Evolutionary conservation across 345 rosid genomes (phyloP), one percentile per base, ranked within the genome.

Genomic region (Hevea brasiliensis): DNA sequence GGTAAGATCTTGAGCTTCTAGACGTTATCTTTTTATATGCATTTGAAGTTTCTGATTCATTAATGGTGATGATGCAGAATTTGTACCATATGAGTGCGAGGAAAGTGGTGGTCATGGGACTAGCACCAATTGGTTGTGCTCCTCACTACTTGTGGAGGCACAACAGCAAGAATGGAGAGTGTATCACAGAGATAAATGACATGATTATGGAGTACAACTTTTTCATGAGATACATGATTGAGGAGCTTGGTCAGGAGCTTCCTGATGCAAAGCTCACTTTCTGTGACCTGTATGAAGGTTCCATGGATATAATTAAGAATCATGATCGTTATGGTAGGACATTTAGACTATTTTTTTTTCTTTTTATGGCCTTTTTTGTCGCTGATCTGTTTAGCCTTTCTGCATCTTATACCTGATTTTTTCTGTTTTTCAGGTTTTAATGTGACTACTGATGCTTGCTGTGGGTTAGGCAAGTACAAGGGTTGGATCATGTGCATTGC

Each of bases 81-180:
- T 80, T 92, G 87, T 83, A 94, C 79, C 79, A 75, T 69, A 76
- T 85, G 78, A 82, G 79, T 71, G 92, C 80, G 53, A 85, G 92
- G 87, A 90, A 76, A 73, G 68, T 90, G 67, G 92, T 94, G 61
- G 84, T 94, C 53, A 90, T 94, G 97, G 97, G 97, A 58, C 68
- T 94, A 71, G 84, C 97, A 13, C 97, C 97, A 0, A 94, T 94
- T 3, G 95, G 97, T 20, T 94, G 97, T 53, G 97, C 97, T 61
- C 98, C 97, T 8, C 87, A 90, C 82, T 94, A 89, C 79, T 74
- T 94, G 83, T 90, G 89, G 90, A 85, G 67, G 76, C 90, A 88
- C 84, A 81, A 66, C n/a, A 89, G 92, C 81, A 72, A 82, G 78
- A 72, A 86, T 17, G 94, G 97, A 55, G 91, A 89, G 72, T 94